These are phyloP conservation scores for Zygosaccharomyces pseudorouxii DNA, from an alignment of 805 yeast species.

Conservation along the genomic window DNA sequence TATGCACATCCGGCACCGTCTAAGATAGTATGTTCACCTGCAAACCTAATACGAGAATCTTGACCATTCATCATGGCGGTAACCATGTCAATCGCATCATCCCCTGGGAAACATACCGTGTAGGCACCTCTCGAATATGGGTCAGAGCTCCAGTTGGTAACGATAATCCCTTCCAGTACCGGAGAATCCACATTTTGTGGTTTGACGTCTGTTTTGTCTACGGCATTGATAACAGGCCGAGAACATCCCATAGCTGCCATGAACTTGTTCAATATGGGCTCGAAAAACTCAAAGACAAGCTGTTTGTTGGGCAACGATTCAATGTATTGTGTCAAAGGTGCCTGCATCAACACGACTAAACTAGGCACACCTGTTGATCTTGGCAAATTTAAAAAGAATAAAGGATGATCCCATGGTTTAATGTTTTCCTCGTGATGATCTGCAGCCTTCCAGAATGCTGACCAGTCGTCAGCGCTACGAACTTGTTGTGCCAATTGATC, in stretches of 20 bases:
- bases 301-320: slow-evolving; percentile 46
- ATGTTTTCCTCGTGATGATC: slow-evolving; percentile 1
- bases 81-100: slow-evolving; percentile 62
- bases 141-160: slow-evolving; percentile 75
- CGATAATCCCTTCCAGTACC: slow-evolving; percentile 40
- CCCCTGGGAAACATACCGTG: slow-evolving; percentile 62
- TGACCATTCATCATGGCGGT: slow-evolving; percentile 58
- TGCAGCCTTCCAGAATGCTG: slow-evolving; percentile 14
- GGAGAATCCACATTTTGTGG: slow-evolving; percentile 22
- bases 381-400: slow-evolving; percentile 56
- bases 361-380: slow-evolving; percentile 47
- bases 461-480: slow-evolving; percentile 19
- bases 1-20: slow-evolving; percentile 93
- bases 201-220: not conserved
- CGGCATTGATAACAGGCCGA: slow-evolving; percentile 12
- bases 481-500: slow-evolving; percentile 16
- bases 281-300: slow-evolving; percentile 52
- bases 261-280: slow-evolving; percentile 42
- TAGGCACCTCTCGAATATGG: slow-evolving; percentile 80
- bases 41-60: slow-evolving; percentile 60
- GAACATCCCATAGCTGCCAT: slow-evolving; percentile 15
- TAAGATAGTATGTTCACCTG: slow-evolving; percentile 83
- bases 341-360: slow-evolving; percentile 63
- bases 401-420: slow-evolving; percentile 50
- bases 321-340: slow-evolving; percentile 61